Conservation (phyloP, 2,329 filamentous ascomycete genomes). For the Cercospora brassicicola region DNA sequence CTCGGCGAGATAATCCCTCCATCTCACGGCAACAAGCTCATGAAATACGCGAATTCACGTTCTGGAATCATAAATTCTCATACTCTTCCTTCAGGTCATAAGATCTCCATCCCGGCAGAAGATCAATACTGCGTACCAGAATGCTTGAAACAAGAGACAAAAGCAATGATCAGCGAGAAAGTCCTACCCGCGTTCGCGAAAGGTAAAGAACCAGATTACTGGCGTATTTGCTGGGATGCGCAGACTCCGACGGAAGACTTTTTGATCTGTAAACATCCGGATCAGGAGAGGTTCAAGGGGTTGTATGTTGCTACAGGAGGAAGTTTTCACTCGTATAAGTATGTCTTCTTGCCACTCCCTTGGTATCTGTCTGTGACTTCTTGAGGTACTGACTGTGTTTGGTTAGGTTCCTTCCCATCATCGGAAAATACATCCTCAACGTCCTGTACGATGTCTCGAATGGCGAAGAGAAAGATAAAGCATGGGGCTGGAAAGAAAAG, state of each 20-base stretch:
- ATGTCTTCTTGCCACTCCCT: not conserved
- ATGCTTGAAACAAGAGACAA: slow-evolving; percentile 23
- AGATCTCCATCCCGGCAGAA: slow-evolving; percentile 52
- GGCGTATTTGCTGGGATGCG: slow-evolving; percentile 59
- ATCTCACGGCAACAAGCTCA: slow-evolving; percentile 48
- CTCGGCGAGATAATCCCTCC: slow-evolving; percentile 52
- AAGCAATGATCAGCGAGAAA: slow-evolving; percentile 22
- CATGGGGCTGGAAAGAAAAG: slow-evolving; percentile 27
- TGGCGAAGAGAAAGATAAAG: slow-evolving; percentile 40
- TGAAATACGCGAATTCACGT: slow-evolving; percentile 63
- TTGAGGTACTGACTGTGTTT: too few relatives aligned
- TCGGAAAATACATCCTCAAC: slow-evolving; percentile 60
- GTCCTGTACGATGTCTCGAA: slow-evolving; percentile 40
- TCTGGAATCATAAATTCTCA: slow-evolving; percentile 57
- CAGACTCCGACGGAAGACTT: slow-evolving; percentile 64
- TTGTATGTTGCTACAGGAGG: slow-evolving; percentile 63
- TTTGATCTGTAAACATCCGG: slow-evolving; percentile 56
- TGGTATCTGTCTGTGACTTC: too few relatives aligned
- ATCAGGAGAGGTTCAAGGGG: slow-evolving; percentile 48
- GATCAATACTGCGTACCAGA: slow-evolving; percentile 26
- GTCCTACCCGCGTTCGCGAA: slow-evolving; percentile 39
- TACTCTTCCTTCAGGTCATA: slow-evolving; percentile 49
- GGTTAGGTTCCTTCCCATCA: slow-evolving; percentile 57
- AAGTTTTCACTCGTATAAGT: slow-evolving; percentile 57
- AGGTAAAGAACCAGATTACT: slow-evolving; percentile 41